phyloP scores from a whole-genome alignment of 2,329 filamentous ascomycete species.

The Sporothrix brasiliensis region DNA sequence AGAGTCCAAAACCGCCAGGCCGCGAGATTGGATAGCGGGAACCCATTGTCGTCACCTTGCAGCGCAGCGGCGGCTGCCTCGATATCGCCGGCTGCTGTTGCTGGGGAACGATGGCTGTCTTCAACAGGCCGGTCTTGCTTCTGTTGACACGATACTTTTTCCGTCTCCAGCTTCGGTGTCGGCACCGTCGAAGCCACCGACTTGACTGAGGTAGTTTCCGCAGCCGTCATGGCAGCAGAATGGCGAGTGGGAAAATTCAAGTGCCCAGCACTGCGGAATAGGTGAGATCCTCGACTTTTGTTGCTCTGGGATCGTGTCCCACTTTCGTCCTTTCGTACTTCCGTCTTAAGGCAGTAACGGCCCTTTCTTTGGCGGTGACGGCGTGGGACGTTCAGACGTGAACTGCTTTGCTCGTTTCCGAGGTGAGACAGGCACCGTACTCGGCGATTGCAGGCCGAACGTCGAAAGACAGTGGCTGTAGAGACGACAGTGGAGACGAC shows the following conservation, averaged over 20 bases:
- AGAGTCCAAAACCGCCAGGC: constrained; percentile 34
- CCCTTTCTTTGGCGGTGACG: neutral
- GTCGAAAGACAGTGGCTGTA: too few relatives aligned
- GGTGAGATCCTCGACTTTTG: neutral
- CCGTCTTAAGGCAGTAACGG: neutral
- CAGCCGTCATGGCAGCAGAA: constrained; percentile 9
- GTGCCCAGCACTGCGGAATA: neutral
- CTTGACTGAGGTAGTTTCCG: neutral
- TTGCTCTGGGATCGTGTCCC: neutral
- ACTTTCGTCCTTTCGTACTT: neutral
- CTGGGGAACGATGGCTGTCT: neutral
- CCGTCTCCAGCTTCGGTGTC: neutral
- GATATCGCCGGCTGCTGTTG: neutral
- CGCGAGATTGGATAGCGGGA: constrained; percentile 21
- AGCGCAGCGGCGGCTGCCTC: neutral
- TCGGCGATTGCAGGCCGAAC: too few relatives aligned
- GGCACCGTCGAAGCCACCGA: neutral
- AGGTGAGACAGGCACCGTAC: neutral
- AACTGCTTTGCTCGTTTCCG: neutral
- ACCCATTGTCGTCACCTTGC: neutral
- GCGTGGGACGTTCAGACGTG: neutral
- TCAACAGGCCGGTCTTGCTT: neutral
- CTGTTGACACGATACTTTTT: neutral
- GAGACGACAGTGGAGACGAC: too few relatives aligned
- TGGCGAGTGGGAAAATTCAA: neutral